These are phyloP conservation scores for Chamaenerion angustifolium DNA, from an alignment of 345 rosid species.

Conservation along the genomic window DNA sequence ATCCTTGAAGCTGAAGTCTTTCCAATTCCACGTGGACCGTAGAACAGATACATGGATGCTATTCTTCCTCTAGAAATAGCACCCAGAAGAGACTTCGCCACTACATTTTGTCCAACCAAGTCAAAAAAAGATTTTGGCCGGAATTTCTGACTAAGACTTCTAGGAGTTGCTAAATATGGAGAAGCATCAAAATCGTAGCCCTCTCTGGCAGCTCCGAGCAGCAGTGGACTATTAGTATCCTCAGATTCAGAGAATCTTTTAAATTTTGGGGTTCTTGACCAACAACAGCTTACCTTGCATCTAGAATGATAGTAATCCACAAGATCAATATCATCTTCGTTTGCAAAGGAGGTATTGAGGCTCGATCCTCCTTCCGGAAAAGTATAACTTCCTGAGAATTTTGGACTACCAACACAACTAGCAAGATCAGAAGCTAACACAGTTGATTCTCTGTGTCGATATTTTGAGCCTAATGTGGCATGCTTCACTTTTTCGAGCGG, in stretches of 20 bases:
- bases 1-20: slow-evolving; percentile 83
- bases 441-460: slow-evolving; percentile 11
- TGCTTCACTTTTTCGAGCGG: slow-evolving; percentile 15
- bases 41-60: slow-evolving; percentile 65
- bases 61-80: slow-evolving; percentile 65
- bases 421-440: slow-evolving; percentile 38
- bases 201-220: slow-evolving; percentile 26
- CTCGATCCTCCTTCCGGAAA: slow-evolving; percentile 20
- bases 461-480: slow-evolving; percentile 14
- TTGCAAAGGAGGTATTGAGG: slow-evolving; percentile 21
- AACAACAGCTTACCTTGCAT: slow-evolving; percentile 67
- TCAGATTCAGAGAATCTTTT: slow-evolving; percentile 60
- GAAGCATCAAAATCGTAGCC: slow-evolving; percentile 14
- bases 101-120: slow-evolving; percentile 76
- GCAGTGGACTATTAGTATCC: slow-evolving; percentile 49
- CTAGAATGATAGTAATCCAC: slow-evolving; percentile 29
- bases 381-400: slow-evolving; percentile 32
- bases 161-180: slow-evolving; percentile 29
- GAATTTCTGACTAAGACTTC: slow-evolving; percentile 66
- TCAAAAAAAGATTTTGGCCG: slow-evolving; percentile 69
- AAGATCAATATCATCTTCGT: slow-evolving; percentile 41
- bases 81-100: slow-evolving; percentile 59
- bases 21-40: slow-evolving; percentile 92
- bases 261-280: slow-evolving; percentile 69
- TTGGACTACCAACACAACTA: slow-evolving; percentile 41